A percentile compares a stretch with the other conserved stretches of the same genome.
Evolutionary conservation across 345 rosid species (phyloP).

Genomic region (Salix koriyanagi): DNA sequence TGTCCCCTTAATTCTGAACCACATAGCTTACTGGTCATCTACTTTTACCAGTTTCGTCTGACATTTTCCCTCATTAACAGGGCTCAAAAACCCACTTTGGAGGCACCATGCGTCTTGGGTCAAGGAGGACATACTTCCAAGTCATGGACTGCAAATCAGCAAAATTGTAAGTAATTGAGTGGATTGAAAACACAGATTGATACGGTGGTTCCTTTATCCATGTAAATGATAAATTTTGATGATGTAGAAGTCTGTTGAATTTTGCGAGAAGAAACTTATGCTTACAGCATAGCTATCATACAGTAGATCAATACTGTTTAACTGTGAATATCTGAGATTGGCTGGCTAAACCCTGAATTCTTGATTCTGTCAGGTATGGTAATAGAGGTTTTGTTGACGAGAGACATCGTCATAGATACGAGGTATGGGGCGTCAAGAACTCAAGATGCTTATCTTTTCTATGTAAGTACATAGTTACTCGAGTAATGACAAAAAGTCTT

Average conservation of each 20-base stretch:
- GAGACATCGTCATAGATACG: conserved; percentile 92
- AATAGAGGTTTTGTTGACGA: conserved; percentile 58
- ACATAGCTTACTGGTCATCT: not conserved
- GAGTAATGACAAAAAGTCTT: not conserved
- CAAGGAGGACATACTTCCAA: conserved; percentile 74
- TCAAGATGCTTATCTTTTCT: not conserved
- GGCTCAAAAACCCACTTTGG: conserved; percentile 99
- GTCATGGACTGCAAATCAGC: conserved; percentile 71
- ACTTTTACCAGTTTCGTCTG: not conserved
- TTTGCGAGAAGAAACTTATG: not conserved
- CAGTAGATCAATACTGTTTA: not conserved
- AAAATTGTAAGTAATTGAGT: conserved; percentile 50
- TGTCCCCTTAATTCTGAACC: not conserved
- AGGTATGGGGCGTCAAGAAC: conserved; percentile 42
- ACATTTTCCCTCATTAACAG: conserved; percentile 30
- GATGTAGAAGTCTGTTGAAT: not conserved
- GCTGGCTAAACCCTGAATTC: not conserved
- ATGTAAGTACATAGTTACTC: not conserved
- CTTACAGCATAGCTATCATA: not conserved
- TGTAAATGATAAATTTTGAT: not conserved
- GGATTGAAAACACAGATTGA: not conserved
- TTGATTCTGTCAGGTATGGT: conserved; percentile 49
- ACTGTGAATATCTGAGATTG: not conserved
- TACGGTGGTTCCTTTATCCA: not conserved
- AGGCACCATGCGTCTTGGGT: conserved; percentile 96